A percentile compares a stretch with the other conserved stretches of the same genome.
Evolutionary conservation across 345 rosid genomes (phyloP).

Genomic region (Brassica nigra): DNA sequence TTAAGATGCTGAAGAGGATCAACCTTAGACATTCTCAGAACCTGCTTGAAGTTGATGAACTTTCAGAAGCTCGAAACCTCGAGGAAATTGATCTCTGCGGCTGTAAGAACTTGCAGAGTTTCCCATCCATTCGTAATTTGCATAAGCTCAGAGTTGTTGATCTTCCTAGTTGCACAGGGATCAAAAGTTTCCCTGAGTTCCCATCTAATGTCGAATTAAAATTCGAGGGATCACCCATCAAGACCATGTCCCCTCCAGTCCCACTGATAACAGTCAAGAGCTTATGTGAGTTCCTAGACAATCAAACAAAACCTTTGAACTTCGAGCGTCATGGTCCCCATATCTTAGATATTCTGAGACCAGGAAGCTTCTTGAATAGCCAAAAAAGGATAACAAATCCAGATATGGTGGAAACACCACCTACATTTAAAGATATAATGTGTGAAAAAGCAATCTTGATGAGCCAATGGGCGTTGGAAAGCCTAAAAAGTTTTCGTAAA

Average conservation of each 20-base stretch:
- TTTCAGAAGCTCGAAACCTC: conserved; percentile 24
- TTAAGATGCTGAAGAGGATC: conserved; percentile 27
- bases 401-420: background rate
- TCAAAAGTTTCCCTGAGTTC: background rate
- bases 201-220: conserved; percentile 6
- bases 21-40: conserved; percentile 18
- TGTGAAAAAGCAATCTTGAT: background rate
- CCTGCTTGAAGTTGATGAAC: background rate
- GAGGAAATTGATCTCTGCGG: conserved; percentile 18
- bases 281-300: background rate
- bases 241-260: background rate
- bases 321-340: background rate
- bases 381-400: background rate
- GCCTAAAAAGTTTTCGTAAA: background rate
- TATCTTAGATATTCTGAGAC: background rate
- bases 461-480: background rate
- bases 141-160: conserved; percentile 19
- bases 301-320: background rate
- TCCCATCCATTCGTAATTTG: conserved; percentile 1
- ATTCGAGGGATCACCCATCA: background rate
- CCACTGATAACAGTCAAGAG: background rate
- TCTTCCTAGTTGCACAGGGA: background rate
- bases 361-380: background rate
- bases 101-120: conserved; percentile 17
- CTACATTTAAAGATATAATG: background rate